phyloP scores from a whole-genome alignment of 306 rosid genomes.

The Cercis canadensis region DNA sequence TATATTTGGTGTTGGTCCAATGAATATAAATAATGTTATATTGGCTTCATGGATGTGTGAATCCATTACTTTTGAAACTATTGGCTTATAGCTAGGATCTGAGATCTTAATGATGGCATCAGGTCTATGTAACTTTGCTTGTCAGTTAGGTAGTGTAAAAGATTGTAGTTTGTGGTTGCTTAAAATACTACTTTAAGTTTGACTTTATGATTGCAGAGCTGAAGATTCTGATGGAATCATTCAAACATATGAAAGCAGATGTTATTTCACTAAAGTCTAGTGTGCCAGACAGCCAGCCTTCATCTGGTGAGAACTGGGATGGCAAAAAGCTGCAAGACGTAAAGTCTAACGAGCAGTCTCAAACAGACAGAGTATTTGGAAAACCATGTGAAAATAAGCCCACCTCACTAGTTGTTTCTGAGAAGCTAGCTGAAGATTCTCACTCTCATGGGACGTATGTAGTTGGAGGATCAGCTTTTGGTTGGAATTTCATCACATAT shows the following conservation, averaged over 20 bases:
- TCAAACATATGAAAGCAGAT: constrained; percentile 45
- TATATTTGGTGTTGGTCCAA: constrained; percentile 22
- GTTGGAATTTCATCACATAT: constrained; percentile 84
- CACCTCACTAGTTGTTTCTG: constrained; percentile 24
- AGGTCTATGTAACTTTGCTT: no score
- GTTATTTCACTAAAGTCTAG: constrained; percentile 34
- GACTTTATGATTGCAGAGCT: constrained; percentile 62
- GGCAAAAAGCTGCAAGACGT: constrained; percentile 39
- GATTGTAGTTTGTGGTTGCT: no score
- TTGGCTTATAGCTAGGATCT: no score
- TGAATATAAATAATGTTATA: neutral
- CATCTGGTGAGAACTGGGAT: constrained; percentile 36
- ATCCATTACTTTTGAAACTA: no score
- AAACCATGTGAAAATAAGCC: constrained; percentile 45
- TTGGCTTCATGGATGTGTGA: no score
- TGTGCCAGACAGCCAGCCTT: constrained; percentile 39
- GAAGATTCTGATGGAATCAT: constrained; percentile 60
- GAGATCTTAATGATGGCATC: no score
- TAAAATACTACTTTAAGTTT: constrained; percentile 24
- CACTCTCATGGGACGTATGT: constrained; percentile 54
- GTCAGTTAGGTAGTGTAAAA: no score
- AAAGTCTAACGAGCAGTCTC: constrained; percentile 39
- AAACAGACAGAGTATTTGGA: constrained; percentile 36
- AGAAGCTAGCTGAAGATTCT: constrained; percentile 54
- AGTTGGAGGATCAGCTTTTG: constrained; percentile 94